Base-by-base conservation (phyloP, 805 yeast genomes). In the Jamesozyma piceae region DNA sequence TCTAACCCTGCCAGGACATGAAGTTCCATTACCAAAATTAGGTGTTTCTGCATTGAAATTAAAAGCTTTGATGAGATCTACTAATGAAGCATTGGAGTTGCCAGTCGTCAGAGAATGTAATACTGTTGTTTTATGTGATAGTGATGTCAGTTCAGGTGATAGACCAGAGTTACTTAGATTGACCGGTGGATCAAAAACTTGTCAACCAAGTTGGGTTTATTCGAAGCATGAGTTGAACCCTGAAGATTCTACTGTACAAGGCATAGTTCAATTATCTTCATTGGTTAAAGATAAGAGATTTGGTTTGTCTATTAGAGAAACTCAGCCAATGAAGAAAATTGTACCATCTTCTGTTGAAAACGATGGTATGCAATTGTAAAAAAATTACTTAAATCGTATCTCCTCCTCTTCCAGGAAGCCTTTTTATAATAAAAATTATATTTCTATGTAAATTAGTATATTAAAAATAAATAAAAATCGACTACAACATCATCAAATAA, bases 181-280 rank as follows among this genome's bases (percentile, higher is more conserved):
- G 49, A 77, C 90, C 22, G 97, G 97, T 37, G 95, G 95, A 38
- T 62, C 69, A 31, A 71, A 73, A 53, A 71, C 80, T 21, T 72
- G 79, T 41, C 72, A 74, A 46, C 89, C 96, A 53, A 77, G 86
- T 51, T 92, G 95, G 92, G 82, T 84, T 35, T 96, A 89, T 60
- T 85, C 95, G 22, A 68, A 74, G 34, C 79, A 69, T 65, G 80
- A 80, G 62, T 64, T 90, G 43, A 62, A 71, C 26, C 77, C 75
- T 37, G 65, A 68, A 5, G 69, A 59, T 31, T 54, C 62, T 6
- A 38, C 54, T n/a, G 61, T 65, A 27, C 63, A 70, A 43, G 73
- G 75, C 43, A 71, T 79, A 35, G 58, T 68, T 47, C 74, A 77
- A 46, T 68, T 84, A 59, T 72, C 75, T 43, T 72, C 75, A 47